Percentiles rank a stretch among this genome's conserved stretches.
These are phyloP conservation scores for Neurospora sp. DNA, from an alignment of 495 filamentous ascomycete species.

Conservation along the genomic window DNA sequence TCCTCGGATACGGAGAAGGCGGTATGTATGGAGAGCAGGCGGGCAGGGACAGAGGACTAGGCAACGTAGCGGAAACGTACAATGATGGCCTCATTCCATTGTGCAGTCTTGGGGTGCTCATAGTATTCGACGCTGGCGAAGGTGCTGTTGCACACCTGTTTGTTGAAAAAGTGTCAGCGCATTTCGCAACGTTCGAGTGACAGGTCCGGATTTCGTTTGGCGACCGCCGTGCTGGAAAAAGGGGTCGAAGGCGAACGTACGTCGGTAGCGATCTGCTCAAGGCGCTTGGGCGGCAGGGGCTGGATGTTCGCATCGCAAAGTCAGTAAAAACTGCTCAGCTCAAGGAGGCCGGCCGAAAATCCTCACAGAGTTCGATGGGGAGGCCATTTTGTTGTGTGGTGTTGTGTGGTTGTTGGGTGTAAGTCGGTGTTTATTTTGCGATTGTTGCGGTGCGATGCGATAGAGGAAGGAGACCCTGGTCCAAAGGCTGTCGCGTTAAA, in stretches of 20 bases:
- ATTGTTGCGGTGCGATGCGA: neutral
- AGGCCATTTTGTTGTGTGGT: slow-evolving; percentile 15
- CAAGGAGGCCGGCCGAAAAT: neutral
- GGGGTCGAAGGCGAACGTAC: slow-evolving; percentile 38
- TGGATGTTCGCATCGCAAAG: slow-evolving; percentile 19
- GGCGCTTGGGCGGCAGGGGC: slow-evolving; percentile 66
- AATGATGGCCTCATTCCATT: slow-evolving; percentile 89
- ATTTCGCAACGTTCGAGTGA: neutral
- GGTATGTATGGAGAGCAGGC: neutral
- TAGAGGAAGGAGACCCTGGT: neutral
- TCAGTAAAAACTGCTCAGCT: neutral
- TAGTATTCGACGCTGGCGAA: slow-evolving; percentile 63
- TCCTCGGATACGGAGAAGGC: neutral
- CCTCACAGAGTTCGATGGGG: slow-evolving; percentile 20
- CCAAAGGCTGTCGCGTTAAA: neutral
- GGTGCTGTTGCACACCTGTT: slow-evolving; percentile 72
- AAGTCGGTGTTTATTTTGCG: neutral
- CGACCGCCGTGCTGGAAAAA: neutral
- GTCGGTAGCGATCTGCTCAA: slow-evolving; percentile 74
- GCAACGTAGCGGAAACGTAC: slow-evolving; percentile 39
- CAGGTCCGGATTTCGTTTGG: neutral
- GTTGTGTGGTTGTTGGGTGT: neutral
- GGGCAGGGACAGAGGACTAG: neutral
- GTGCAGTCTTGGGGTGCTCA: slow-evolving; percentile 65
- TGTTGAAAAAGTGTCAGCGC: slow-evolving; percentile 14